Evolutionary conservation across 352 stramenopile genomes (phyloP), one percentile per base, ranked within the genome.

Genomic region (Globisporangium yorkense): DNA sequence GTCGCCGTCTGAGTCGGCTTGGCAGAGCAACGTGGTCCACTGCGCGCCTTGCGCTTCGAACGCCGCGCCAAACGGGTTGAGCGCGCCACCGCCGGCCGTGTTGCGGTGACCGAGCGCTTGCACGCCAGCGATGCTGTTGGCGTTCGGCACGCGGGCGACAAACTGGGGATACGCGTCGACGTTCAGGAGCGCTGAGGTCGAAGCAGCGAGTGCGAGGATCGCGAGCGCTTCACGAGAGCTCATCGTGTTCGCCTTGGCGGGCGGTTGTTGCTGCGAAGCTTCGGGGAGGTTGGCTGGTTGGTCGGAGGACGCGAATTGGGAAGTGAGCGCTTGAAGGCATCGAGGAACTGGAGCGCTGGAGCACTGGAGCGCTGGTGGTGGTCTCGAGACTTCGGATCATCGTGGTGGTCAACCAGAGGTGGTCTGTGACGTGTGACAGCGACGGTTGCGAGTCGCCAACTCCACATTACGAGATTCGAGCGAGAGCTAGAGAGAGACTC

Each of bases 1-100:
- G 53, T 97, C 89, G 9, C 70, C 65, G 39, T 94, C 84, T 15
- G 84, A 85, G 54, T 94, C 84, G 0, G 51, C 48, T 46, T 88
- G 64, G 49, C 84, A 94, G 5, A 94, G 24, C 21, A 51, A 69
- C 1, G 52, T 54, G 2, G 77, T 91, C 84, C 84, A 94, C 54
- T 70, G 54, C 3, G 56, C 52, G 7, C 68, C 68, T 1, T 58
- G 55, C 3, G 63, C 56, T 52, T 65, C 20, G 57, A 94, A 94
- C 0, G 72, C 80, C 31, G 71, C 13, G 33, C 84, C 84, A 55
- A 94, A 94, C 0, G 54, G 62, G 61, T 91, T 92, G 24, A 71
- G 65, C 8, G 63, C 41, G 7, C 84, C 84, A 5, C 82, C 82
- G 13, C 80, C 78, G 1, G 56, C 56, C 8, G 56, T 8, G 41